A percentile compares a stretch with the other conserved stretches of the same genome.
phyloP scores from a whole-genome alignment of 1,284 basidiomycete genomes.

The Ganoderma lucidum region DNA sequence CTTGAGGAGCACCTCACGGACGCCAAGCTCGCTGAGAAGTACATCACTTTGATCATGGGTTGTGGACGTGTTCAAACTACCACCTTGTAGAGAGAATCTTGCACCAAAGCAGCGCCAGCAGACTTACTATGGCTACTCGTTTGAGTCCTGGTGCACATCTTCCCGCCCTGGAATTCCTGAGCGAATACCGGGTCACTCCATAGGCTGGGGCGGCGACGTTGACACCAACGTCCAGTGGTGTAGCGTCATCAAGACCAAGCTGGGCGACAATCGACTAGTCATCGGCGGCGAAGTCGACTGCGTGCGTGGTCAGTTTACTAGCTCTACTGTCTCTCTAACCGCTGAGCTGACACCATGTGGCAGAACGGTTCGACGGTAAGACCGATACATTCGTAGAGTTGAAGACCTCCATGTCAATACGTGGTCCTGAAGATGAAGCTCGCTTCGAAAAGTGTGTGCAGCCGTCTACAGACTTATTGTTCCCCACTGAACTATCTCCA shows the following conservation, averaged over 20 bases:
- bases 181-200: constrained; percentile 41
- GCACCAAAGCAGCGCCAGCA: constrained; percentile 63
- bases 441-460: constrained; percentile 82
- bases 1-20: constrained; percentile 83
- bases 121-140: constrained; percentile 84
- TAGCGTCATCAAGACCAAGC: constrained; percentile 89
- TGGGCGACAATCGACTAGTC: constrained; percentile 82
- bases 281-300: constrained; percentile 98
- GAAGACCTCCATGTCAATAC: constrained; percentile 90
- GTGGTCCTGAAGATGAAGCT: constrained; percentile 70
- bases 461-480: background rate
- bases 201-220: constrained; percentile 86
- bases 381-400: constrained; percentile 85
- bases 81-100: constrained; percentile 62
- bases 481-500: constrained; percentile 21
- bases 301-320: constrained; percentile 66
- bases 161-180: constrained; percentile 40
- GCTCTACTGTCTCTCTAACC: background rate
- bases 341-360: background rate
- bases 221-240: constrained; percentile 98
- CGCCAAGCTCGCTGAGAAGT: constrained; percentile 69
- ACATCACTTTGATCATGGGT: constrained; percentile 16
- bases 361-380: constrained; percentile 65
- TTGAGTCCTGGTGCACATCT: constrained; percentile 87
- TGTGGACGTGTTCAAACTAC: constrained; percentile 29